Conservation (phyloP, 805 yeast genomes). For the Naumovozyma castellii region DNA sequence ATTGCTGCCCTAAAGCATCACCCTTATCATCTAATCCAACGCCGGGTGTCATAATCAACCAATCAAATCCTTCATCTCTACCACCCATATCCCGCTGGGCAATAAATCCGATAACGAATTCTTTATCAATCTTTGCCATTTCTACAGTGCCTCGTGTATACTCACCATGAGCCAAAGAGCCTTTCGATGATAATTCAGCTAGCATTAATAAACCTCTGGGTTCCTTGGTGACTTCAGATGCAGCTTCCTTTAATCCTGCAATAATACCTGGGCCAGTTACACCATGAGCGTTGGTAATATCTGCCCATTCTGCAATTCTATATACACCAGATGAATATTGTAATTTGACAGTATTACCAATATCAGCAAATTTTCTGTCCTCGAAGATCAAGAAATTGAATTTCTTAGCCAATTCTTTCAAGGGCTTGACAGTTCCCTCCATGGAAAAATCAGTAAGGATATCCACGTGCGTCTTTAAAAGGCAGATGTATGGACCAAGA, state of each 20-base stretch:
- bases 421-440: constrained; percentile 69
- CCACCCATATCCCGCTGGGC: constrained; percentile 88
- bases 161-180: constrained; percentile 86
- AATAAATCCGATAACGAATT: constrained; percentile 92
- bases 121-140: constrained; percentile 77
- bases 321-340: constrained; percentile 88
- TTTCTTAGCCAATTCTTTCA: constrained; percentile 61
- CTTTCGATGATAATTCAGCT: constrained; percentile 91
- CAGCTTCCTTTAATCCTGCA: constrained; percentile 75
- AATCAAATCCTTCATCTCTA: constrained; percentile 76
- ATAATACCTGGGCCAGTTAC: constrained; percentile 94
- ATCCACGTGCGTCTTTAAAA: constrained; percentile 91
- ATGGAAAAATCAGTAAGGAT: constrained; percentile 80
- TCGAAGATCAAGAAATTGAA: constrained; percentile 89
- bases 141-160: constrained; percentile 83
- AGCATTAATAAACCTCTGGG: constrained; percentile 89
- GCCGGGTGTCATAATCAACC: constrained; percentile 97
- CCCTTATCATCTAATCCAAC: constrained; percentile 97
- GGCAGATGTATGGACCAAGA: constrained; percentile 84
- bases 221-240: constrained; percentile 52
- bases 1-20: constrained; percentile 92
- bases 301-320: constrained; percentile 89
- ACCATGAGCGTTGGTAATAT: constrained; percentile 95
- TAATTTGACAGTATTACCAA: constrained; percentile 92
- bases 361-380: constrained; percentile 97